phyloP scores from a whole-genome alignment of 148 eudicot species.

The Rheum nobile region DNA sequence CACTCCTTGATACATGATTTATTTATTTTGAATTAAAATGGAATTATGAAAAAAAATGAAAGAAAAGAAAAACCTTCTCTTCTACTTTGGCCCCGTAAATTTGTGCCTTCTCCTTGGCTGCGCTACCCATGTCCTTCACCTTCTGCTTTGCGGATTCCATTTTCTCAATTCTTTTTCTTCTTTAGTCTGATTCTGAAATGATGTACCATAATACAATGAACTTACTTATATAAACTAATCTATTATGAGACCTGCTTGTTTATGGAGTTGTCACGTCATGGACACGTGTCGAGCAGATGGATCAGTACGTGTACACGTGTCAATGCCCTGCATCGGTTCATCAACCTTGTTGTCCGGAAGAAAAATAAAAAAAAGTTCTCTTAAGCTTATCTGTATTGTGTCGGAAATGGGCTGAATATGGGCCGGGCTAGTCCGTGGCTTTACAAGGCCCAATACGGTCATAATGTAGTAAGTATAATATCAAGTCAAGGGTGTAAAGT shows the following conservation, averaged over 20 bases:
- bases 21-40: too few relatives aligned
- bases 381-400: not conserved
- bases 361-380: not conserved
- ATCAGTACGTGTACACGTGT: not conserved
- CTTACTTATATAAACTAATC: not conserved
- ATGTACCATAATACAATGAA: not conserved
- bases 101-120: conserved; percentile 43
- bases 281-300: not conserved
- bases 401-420: not conserved
- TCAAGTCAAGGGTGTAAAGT: not conserved
- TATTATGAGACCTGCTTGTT: not conserved
- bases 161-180: not conserved
- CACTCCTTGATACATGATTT: too few relatives aligned
- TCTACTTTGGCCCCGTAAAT: conserved; percentile 42
- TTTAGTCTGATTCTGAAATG: not conserved
- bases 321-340: not conserved
- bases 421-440: too few relatives aligned
- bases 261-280: not conserved
- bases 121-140: conserved; percentile 46
- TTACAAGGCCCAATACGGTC: too few relatives aligned
- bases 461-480: too few relatives aligned
- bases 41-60: too few relatives aligned
- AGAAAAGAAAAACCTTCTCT: conserved; percentile 28
- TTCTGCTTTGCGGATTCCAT: conserved; percentile 60
- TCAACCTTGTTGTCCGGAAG: not conserved